Evolutionary conservation across 228 moss, liverwort and hornwort species (phyloP), one percentile per base, ranked within the genome.

Genomic region (Sphagnum magellanicum): DNA sequence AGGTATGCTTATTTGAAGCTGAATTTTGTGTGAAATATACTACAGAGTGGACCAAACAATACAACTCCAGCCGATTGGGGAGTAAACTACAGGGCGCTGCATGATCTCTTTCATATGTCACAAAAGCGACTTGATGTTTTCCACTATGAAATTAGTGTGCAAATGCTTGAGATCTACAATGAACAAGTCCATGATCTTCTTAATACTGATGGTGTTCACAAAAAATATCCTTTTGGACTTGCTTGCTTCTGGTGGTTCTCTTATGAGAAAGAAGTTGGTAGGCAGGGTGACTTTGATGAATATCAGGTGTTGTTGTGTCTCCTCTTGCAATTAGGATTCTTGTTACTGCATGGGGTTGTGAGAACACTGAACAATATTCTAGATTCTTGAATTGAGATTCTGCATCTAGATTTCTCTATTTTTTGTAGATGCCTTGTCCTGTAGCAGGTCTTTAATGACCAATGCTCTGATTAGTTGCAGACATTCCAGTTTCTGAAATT

Each of bases 101-200:
- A 92, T 72, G 95, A 95, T 70, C 89, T 95, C 57, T 95, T 95
- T 61, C 70, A 79, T 51, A 82, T 91, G 71, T 89, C 89, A 46
- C 87, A 92, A 73, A 84, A 63, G 58, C 84, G 95, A 76, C 51
- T 81, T 63, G 83, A 92, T 73, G 71, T 79, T 58, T 83, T 89
- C 61, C 81, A 74, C 67, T 95, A 95, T 50, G 92, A 95, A 76
- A 92, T 95, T 66, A 88, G 90, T 70, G 92, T 92, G 61, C 95
- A 95, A 71, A 92, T 95, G 95, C 88, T 95, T 61, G 95, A 95
- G 75, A 92, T 95, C 50, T 95, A 95, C 76, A 95, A 95, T 50
- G 95, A 95, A 69, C 90, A 92, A 84, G 87, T 95, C 69, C 92
- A 89, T 66, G 95, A 95, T 72, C 85, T 95, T 76, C 86, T 95